phyloP scores from a whole-genome alignment of 495 filamentous ascomycete genomes.

The Bombardia bombarda region DNA sequence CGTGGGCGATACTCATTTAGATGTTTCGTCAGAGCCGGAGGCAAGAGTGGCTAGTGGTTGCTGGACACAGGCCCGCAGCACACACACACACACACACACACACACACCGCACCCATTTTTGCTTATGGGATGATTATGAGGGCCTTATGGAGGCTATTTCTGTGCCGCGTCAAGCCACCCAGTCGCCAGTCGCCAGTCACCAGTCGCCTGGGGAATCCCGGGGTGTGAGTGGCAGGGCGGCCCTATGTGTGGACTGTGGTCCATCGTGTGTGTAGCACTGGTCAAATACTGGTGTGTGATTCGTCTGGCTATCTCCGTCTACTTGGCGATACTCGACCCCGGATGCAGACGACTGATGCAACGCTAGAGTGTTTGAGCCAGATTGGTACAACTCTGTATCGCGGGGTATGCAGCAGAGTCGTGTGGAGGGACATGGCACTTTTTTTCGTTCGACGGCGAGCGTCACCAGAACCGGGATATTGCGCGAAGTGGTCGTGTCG shows the following conservation, averaged over 20 bases:
- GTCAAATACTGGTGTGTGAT: slow-evolving; percentile 1
- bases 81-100: background rate
- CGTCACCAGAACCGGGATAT: too few relatives aligned
- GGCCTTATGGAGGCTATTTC: slow-evolving; percentile 11
- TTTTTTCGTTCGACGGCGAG: too few relatives aligned
- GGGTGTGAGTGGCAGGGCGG: background rate
- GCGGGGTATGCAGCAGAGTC: slow-evolving; percentile 16
- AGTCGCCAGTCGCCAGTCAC: too few relatives aligned
- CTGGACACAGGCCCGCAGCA: too few relatives aligned
- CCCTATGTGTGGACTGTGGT: too few relatives aligned
- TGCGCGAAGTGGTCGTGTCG: too few relatives aligned
- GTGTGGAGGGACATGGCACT: too few relatives aligned
- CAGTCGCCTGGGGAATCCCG: background rate
- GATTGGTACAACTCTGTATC: slow-evolving; percentile 13
- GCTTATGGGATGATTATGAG: slow-evolving; percentile 28
- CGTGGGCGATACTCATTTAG: slow-evolving; percentile 8
- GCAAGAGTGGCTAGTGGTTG: background rate
- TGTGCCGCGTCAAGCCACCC: slow-evolving; percentile 18
- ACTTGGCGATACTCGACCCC: slow-evolving; percentile 8
- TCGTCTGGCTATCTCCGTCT: slow-evolving; percentile 10
- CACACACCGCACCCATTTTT: slow-evolving; percentile 2
- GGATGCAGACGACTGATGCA: slow-evolving; percentile 9
- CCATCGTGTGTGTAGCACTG: too few relatives aligned
- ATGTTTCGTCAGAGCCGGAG: background rate
- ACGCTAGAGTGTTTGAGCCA: slow-evolving; percentile 13